Conservation (phyloP, 2,329 filamentous ascomycete species). For the Fusarium sp. region DNA sequence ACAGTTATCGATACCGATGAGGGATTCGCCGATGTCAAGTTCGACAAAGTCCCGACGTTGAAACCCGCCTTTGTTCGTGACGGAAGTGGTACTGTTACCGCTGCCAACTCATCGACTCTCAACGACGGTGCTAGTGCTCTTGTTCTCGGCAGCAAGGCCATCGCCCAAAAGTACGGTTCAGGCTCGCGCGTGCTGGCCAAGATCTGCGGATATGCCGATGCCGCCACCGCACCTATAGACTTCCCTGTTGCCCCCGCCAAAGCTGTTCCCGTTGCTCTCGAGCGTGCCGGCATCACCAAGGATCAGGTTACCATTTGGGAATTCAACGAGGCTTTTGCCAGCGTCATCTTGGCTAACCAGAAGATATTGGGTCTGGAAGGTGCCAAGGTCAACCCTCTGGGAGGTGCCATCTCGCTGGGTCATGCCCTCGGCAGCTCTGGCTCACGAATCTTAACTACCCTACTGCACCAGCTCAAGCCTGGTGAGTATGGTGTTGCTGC, state of each 20-base stretch:
- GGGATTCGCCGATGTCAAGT: slow-evolving; percentile 85
- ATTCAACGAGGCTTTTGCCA: slow-evolving; percentile 98
- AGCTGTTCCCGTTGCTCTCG: slow-evolving; percentile 88
- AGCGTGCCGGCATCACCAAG: slow-evolving; percentile 88
- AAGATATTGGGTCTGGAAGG: slow-evolving; percentile 86
- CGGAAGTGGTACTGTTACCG: slow-evolving; percentile 89
- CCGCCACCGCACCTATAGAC: slow-evolving; percentile 88
- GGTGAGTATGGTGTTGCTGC: slow-evolving; percentile 95
- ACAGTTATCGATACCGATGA: slow-evolving; percentile 83
- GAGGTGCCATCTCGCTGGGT: slow-evolving; percentile 90
- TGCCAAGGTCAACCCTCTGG: slow-evolving; percentile 85
- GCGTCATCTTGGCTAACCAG: slow-evolving; percentile 92
- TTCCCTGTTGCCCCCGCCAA: slow-evolving; percentile 94
- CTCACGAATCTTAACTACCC: slow-evolving; percentile 86
- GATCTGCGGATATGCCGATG: slow-evolving; percentile 87
- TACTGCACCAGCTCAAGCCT: slow-evolving; percentile 89
- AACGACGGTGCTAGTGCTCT: slow-evolving; percentile 95
- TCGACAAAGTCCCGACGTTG: slow-evolving; percentile 84
- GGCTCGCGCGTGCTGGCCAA: slow-evolving; percentile 85
- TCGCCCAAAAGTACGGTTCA: slow-evolving; percentile 81
- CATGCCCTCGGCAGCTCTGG: slow-evolving; percentile 95
- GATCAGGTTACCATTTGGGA: slow-evolving; percentile 96
- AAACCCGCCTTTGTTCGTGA: slow-evolving; percentile 92
- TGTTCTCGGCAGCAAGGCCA: slow-evolving; percentile 80
- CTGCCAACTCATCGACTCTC: slow-evolving; percentile 91